Percentiles rank a stretch among this genome's conserved stretches.
phyloP scores from a whole-genome alignment of 2,329 filamentous ascomycete genomes.

The Diaporthe sp. region DNA sequence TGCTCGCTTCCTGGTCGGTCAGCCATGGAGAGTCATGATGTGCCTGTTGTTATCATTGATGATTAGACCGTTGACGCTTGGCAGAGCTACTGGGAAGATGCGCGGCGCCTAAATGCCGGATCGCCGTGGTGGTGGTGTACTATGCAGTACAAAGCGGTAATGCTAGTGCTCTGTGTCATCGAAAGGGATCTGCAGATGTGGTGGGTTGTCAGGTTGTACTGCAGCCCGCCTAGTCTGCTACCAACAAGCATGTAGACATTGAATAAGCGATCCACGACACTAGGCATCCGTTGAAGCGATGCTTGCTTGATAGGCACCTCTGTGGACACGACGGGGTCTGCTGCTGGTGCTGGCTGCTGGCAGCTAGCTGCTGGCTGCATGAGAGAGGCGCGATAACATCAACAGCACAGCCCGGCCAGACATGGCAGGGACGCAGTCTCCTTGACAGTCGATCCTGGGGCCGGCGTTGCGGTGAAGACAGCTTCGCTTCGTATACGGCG shows the following conservation, averaged over 20 bases:
- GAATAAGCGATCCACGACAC: constrained; percentile 9
- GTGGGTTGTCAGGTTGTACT: constrained; percentile 37
- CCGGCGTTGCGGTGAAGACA: constrained; percentile 20
- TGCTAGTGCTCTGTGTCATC: constrained; percentile 21
- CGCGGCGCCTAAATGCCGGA: constrained; percentile 16
- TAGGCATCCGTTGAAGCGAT: constrained; percentile 24
- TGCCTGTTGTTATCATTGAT: constrained; percentile 20
- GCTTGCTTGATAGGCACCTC: constrained; percentile 30
- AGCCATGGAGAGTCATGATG: constrained; percentile 5
- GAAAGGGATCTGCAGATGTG: constrained; percentile 32
- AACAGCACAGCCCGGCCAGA: constrained; percentile 19
- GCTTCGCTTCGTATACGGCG: background rate
- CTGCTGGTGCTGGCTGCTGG: background rate
- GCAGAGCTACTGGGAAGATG: constrained; percentile 37
- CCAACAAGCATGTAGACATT: constrained; percentile 18
- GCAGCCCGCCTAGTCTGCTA: constrained; percentile 32
- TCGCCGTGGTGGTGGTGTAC: constrained; percentile 31
- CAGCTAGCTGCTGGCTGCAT: constrained; percentile 18
- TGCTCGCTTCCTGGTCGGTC: constrained; percentile 4
- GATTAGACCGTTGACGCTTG: constrained; percentile 36
- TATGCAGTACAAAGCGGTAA: constrained; percentile 25
- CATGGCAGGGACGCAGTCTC: constrained; percentile 16
- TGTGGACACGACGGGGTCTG: constrained; percentile 16
- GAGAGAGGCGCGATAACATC: background rate
- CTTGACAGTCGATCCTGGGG: background rate